Conservation (phyloP, 805 yeast species). For the Sungouiozyma intestinalis region DNA sequence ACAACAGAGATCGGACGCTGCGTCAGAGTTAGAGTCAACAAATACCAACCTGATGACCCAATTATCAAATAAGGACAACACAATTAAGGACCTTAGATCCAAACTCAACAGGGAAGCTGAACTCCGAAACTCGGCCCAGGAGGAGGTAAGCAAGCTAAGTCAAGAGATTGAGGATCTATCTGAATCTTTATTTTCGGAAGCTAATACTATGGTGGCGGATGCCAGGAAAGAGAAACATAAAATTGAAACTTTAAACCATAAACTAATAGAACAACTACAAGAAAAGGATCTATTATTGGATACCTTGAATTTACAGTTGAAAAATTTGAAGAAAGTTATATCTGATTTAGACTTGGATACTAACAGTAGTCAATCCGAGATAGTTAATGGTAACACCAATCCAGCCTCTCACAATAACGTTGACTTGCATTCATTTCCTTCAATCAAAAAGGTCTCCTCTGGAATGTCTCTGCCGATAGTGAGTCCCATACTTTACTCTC, state of each 20-base stretch:
- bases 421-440: background rate
- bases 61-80: constrained; percentile 10
- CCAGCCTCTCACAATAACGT: constrained; percentile 8
- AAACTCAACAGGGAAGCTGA: constrained; percentile 24
- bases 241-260: constrained; percentile 47
- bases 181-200: constrained; percentile 70
- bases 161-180: constrained; percentile 74
- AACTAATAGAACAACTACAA: constrained; percentile 40
- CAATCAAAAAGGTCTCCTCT: constrained; percentile 3
- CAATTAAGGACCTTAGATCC: constrained; percentile 27
- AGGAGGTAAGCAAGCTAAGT: constrained; percentile 48
- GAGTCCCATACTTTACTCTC: constrained; percentile 29
- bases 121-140: constrained; percentile 41
- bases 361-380: constrained; percentile 1
- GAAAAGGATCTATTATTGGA: constrained; percentile 65
- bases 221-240: constrained; percentile 62
- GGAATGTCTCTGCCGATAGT: background rate
- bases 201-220: constrained; percentile 72
- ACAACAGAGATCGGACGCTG: constrained; percentile 15
- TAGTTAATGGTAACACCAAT: constrained; percentile 3
- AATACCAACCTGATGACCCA: constrained; percentile 29
- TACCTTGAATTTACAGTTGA: constrained; percentile 55
- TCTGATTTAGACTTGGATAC: constrained; percentile 36
- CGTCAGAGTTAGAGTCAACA: constrained; percentile 25
- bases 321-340: constrained; percentile 50